A percentile compares a stretch with the other conserved stretches of the same genome.
phyloP scores from a whole-genome alignment of 2,329 filamentous ascomycete genomes.

The Penicillium concentricum region DNA sequence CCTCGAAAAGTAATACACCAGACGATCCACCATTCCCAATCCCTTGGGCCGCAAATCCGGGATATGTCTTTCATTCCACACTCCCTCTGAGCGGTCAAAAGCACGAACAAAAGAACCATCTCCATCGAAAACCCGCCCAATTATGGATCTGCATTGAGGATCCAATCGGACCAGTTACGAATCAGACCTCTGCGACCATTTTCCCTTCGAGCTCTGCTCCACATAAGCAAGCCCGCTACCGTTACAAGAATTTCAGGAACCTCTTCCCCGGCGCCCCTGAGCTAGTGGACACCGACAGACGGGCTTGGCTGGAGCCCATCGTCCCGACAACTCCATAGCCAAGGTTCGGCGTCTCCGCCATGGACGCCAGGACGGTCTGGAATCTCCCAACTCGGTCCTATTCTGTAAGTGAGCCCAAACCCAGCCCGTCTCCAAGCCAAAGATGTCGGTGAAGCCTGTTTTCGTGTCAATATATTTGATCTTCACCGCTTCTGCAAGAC shows the following conservation, averaged over 20 bases:
- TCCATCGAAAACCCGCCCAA: conserved; percentile 12
- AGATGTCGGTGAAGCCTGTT: conserved; percentile 24
- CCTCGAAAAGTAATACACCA: conserved; percentile 3
- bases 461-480: conserved; percentile 3
- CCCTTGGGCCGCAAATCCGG: conserved; percentile 15
- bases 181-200: conserved; percentile 10
- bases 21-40: conserved; percentile 20
- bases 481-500: conserved; percentile 21
- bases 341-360: conserved; percentile 10
- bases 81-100: conserved; percentile 9
- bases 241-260: conserved; percentile 34
- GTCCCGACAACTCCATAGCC: conserved; percentile 23
- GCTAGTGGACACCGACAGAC: conserved; percentile 28
- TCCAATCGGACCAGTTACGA: conserved; percentile 20
- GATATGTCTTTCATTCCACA: conserved; percentile 14
- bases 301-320: conserved; percentile 19
- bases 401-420: neutral
- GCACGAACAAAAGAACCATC: conserved; percentile 1
- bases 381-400: conserved; percentile 7
- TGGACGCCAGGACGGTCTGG: conserved; percentile 22
- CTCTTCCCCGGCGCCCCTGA: conserved; percentile 32
- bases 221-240: conserved; percentile 18
- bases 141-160: conserved; percentile 24
- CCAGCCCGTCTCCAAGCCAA: conserved; percentile 6
- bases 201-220: conserved; percentile 10